phyloP scores from a whole-genome alignment of 2,329 filamentous ascomycete genomes.

The Xenosphaeropsis pyriputrescens region DNA sequence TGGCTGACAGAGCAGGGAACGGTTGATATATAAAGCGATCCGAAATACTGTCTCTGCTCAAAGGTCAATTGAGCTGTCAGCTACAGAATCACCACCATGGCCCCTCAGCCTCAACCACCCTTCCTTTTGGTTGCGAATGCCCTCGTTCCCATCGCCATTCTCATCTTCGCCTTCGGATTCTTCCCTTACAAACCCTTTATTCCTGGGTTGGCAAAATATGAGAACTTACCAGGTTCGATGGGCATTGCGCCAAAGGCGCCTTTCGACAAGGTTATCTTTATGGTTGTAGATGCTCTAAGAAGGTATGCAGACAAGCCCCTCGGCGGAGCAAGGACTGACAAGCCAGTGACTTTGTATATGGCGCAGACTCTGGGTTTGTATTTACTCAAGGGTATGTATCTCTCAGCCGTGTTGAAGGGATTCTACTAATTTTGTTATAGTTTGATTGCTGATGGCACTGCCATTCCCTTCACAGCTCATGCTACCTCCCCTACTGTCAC shows the following conservation, averaged over 20 bases:
- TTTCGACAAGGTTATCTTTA: conserved; percentile 87
- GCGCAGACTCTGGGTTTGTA: conserved; percentile 62
- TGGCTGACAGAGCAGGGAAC: too few species aligned
- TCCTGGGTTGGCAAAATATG: conserved; percentile 64
- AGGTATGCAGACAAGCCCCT: conserved; percentile 39
- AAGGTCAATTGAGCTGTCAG: too few species aligned
- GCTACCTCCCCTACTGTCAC: conserved; percentile 95
- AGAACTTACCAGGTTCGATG: conserved; percentile 29
- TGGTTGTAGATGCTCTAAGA: conserved; percentile 91
- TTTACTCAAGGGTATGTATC: conserved; percentile 68
- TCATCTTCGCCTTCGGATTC: conserved; percentile 78
- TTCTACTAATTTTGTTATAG: conserved; percentile 27
- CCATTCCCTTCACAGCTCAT: conserved; percentile 88
- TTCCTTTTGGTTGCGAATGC: conserved; percentile 55
- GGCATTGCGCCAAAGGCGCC: conserved; percentile 45
- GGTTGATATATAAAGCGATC: too few species aligned
- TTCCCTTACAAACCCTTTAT: conserved; percentile 96
- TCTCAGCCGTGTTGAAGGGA: neutral
- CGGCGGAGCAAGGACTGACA: conserved; percentile 4
- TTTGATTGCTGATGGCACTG: conserved; percentile 68
- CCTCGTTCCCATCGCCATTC: conserved; percentile 58
- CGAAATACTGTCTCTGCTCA: too few species aligned
- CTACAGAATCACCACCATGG: conserved; percentile 4
- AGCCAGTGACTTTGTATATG: conserved; percentile 81
- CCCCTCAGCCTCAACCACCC: conserved; percentile 8